Base-by-base conservation (phyloP, 73 alveolate species). In the Paramecium biaurelia region DNA sequence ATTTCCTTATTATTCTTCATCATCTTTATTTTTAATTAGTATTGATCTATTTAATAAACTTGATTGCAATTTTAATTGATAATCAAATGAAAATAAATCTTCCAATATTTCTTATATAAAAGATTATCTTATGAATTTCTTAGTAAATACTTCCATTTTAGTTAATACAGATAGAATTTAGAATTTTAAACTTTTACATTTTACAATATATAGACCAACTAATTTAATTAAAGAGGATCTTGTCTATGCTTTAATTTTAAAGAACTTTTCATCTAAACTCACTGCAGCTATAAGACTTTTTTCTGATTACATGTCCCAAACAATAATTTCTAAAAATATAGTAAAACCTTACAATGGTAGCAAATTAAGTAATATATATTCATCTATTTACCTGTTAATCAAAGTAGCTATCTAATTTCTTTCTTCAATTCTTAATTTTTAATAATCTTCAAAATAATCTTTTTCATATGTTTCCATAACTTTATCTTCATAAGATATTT, bases 61-160 rank as follows among this genome's bases (percentile, higher is more conserved):
- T 18, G 47, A 23, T 79, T 47, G 28, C 11, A 79, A 47, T 79
- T 41, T 45, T 7, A 10, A 41, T 45, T 26, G 20, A 45, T 79
- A 79, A 24, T 79, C 90, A 11, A 79, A 43, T 12, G 15, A 43
- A 23, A 12, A 79, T 79, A 30, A 41, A 11, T 79, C 70, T 32
- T 89, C 94, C 5, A 89, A 15, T 32, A 89, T 89, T 32, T 89
- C 87, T 70, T 89, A 49, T 10, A 89, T 28, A 89, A 70, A 89
- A 5, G 94, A 89, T n/a, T 89, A 28, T 89, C 94, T 68, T 58
- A 89, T 89, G 9, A 89, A 21, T 12, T 89, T 89, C 47, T 89
- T 89, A 7, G 24, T 72, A 70, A 89, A 89, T 7, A 89, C 94
- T 45, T 89, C 92, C 41, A 82, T 35, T 30, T 45, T 45, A 1